Percentiles rank a stretch among this genome's conserved stretches.
Conservation (phyloP, 352 stramenopile genomes). For the Blastocystis sp. region DNA sequence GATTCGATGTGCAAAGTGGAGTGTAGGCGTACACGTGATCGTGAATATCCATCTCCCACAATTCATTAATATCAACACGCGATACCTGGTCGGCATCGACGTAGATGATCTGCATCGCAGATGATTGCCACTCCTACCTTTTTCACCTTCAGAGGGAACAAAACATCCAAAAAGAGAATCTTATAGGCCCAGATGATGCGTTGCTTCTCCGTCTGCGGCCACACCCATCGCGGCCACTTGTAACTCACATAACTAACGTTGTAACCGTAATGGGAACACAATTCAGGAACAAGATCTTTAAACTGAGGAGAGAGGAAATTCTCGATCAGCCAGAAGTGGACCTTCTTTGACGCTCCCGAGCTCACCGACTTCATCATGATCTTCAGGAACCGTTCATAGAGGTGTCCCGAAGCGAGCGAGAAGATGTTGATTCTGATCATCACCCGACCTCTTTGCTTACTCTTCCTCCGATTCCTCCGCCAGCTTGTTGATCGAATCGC, state of each 20-base stretch:
- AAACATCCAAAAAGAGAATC: constrained; percentile 98
- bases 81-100: constrained; percentile 97
- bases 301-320: constrained; percentile 95
- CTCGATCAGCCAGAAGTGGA: constrained; percentile 99
- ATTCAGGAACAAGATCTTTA: constrained; percentile 66
- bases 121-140: constrained; percentile 70
- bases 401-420: constrained; percentile 85
- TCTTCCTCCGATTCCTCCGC: constrained; percentile 20
- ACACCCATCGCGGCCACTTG: constrained; percentile 97
- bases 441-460: neutral
- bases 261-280: constrained; percentile 68
- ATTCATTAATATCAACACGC: constrained; percentile 88
- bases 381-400: constrained; percentile 97
- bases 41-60: constrained; percentile 94
- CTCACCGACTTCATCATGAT: constrained; percentile 99
- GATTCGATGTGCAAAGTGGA: constrained; percentile 85
- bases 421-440: constrained; percentile 85
- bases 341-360: constrained; percentile 82
- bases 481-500: neutral
- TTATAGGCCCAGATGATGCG: constrained; percentile 99
- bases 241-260: constrained; percentile 98
- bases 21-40: constrained; percentile 90
- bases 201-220: constrained; percentile 94
- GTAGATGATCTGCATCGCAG: constrained; percentile 67
- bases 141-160: constrained; percentile 93